Conservation (phyloP, 495 filamentous ascomycete species). For the Penicillium daleae region DNA sequence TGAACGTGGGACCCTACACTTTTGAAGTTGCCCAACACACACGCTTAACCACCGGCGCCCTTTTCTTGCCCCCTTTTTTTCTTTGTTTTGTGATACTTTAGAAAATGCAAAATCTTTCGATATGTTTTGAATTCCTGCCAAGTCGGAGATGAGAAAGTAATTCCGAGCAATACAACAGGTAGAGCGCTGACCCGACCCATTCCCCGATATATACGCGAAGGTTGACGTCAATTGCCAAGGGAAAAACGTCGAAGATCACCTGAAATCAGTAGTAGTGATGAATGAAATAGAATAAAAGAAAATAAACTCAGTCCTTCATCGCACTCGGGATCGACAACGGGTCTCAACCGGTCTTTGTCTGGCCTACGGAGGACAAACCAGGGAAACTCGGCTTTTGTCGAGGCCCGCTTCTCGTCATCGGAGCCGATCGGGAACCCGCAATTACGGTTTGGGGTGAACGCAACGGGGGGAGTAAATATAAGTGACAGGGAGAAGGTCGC, state of each 20-base stretch:
- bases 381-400: constrained; percentile 1
- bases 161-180: not conserved
- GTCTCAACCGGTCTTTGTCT: not conserved
- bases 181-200: too few species aligned
- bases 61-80: not conserved
- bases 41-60: too few species aligned
- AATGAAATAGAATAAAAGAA: constrained; percentile 1
- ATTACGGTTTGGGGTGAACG: too few species aligned
- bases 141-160: not conserved
- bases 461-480: too few species aligned
- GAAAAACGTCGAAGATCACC: not conserved
- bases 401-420: constrained; percentile 11
- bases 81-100: not conserved
- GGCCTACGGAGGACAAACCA: not conserved
- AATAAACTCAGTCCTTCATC: constrained; percentile 3
- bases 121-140: not conserved
- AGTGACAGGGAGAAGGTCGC: too few species aligned
- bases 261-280: not conserved
- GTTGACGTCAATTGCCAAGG: not conserved
- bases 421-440: constrained; percentile 13
- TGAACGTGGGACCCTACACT: not conserved
- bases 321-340: constrained; percentile 6
- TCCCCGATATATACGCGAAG: too few species aligned
- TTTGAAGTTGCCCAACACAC: not conserved
- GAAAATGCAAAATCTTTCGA: not conserved